Evolutionary conservation across 495 filamentous ascomycete species (phyloP).

Genomic region (Aspergillus bertholletiae): DNA sequence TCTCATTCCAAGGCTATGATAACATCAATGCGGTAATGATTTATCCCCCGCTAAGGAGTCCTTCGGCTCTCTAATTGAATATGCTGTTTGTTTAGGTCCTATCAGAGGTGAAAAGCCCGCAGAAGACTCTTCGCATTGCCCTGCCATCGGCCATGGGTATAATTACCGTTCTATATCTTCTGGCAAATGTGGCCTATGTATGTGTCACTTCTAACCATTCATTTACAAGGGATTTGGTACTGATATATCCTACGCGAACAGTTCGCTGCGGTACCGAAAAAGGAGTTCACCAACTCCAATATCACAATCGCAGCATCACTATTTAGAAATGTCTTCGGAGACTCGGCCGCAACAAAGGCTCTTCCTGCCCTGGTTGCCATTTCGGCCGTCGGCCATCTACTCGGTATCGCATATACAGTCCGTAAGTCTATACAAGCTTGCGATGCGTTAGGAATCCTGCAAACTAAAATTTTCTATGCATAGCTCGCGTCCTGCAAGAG

Average conservation of each 20-base stretch:
- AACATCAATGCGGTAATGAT: conserved; percentile 17
- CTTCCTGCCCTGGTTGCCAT: conserved; percentile 51
- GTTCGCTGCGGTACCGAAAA: conserved; percentile 24
- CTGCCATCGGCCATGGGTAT: conserved; percentile 54
- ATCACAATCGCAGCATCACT: conserved; percentile 26
- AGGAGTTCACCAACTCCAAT: conserved; percentile 23
- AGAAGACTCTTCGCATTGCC: conserved; percentile 60
- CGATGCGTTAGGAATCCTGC: background rate
- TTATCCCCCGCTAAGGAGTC: background rate
- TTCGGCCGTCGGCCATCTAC: conserved; percentile 64
- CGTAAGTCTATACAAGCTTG: conserved; percentile 7
- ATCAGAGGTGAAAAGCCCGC: conserved; percentile 67
- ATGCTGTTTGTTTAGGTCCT: conserved; percentile 50
- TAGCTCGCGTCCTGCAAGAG: conserved; percentile 63
- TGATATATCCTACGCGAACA: background rate
- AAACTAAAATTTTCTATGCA: background rate
- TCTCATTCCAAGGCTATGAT: conserved; percentile 27
- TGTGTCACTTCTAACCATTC: background rate
- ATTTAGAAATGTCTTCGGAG: conserved; percentile 27
- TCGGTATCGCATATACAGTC: conserved; percentile 44
- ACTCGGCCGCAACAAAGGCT: conserved; percentile 20
- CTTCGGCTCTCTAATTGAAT: background rate
- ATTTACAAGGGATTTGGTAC: background rate
- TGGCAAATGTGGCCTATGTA: conserved; percentile 64
- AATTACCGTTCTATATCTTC: conserved; percentile 56